Evolutionary conservation across 2,329 filamentous ascomycete species (phyloP).

Genomic region (Cucurbitaria berberidis): DNA sequence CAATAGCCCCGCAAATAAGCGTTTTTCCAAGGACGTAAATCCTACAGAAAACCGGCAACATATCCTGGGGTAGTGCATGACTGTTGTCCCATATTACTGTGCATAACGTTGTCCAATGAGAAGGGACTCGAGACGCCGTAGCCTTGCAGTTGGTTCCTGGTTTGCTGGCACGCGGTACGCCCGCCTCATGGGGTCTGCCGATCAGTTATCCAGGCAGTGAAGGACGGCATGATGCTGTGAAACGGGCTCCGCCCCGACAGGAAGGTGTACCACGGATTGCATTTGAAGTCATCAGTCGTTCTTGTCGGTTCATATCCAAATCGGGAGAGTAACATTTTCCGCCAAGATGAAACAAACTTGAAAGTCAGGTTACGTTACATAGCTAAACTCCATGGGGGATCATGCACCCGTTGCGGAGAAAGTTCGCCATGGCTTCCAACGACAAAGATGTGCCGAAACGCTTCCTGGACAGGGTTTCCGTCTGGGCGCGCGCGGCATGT

Average conservation of each 20-base stretch:
- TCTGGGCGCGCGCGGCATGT: conserved; percentile 23
- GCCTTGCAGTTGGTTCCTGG: conserved; percentile 2
- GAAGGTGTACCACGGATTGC: neutral
- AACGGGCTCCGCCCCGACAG: conserved; percentile 2
- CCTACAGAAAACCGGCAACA: conserved; percentile 13
- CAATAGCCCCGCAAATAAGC: conserved; percentile 31
- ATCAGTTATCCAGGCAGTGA: conserved; percentile 1
- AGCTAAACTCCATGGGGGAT: neutral
- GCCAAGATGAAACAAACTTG: neutral
- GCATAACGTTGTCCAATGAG: conserved; percentile 15
- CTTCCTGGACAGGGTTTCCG: conserved; percentile 7
- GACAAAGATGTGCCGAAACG: conserved; percentile 13
- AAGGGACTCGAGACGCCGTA: conserved; percentile 1
- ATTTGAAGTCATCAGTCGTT: neutral
- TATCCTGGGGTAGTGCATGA: conserved; percentile 34
- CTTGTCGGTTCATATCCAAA: neutral
- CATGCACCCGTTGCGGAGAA: neutral
- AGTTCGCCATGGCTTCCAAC: conserved; percentile 2
- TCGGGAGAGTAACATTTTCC: neutral
- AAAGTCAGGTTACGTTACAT: neutral
- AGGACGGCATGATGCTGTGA: conserved; percentile 1
- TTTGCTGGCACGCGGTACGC: conserved; percentile 13
- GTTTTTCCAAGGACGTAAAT: conserved; percentile 16
- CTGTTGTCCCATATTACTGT: conserved; percentile 18
- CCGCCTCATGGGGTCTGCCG: conserved; percentile 9